Evolutionary conservation across 371 early-diverging fungal species (phyloP), one percentile per base, ranked within the genome.

Genomic region (Apophysomyces ossiformis): DNA sequence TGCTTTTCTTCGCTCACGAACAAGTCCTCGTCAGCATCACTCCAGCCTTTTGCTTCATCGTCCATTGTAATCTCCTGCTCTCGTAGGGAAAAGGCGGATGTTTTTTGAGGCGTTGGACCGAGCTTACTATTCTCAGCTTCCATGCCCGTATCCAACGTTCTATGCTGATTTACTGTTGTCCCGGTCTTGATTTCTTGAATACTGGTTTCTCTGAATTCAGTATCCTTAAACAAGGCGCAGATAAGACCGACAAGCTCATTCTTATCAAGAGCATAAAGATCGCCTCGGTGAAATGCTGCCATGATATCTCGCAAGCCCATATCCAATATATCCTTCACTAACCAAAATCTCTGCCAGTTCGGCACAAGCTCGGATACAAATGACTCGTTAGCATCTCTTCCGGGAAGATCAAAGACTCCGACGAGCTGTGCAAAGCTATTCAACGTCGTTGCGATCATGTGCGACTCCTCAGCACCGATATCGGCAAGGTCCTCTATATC

Each of bases 181-280:
- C 70, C 70, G 7, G 68, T 44, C 35, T 70, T 66, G 16, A 92
- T 91, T 67, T 90, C 91, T n/a, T 77, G 72, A n/a, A 92, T 67
- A 67, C 86, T 89, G 26, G 72, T 68, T 32, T 79, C 77, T 38
- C 93, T 78, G 32, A 89, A 70, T 8, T 86, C 84, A 9, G 90
- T 89, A 61, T 91, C 90, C 7, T 91, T 87, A 79, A 93, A 93
- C 39, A 93, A 65, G 0, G 90, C 86, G 67, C 87, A 85, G 0
- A 91, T 65, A 7, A 93, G 72, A 5, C 78, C 65, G 11, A 78
- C 69, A 43, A 93, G 69, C 67, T 91, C 91, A 5, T 67, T 62
- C 26, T 74, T 80, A n/a, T 72, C 68, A 73, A 92, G 90, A 77
- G 79, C 84, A 41, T 71, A 75, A 36, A 91, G 69, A 36, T 83